Evolutionary conservation across 2,329 filamentous ascomycete species (phyloP), one percentile per base, ranked within the genome.

Genomic region (Emergomyces africanus): DNA sequence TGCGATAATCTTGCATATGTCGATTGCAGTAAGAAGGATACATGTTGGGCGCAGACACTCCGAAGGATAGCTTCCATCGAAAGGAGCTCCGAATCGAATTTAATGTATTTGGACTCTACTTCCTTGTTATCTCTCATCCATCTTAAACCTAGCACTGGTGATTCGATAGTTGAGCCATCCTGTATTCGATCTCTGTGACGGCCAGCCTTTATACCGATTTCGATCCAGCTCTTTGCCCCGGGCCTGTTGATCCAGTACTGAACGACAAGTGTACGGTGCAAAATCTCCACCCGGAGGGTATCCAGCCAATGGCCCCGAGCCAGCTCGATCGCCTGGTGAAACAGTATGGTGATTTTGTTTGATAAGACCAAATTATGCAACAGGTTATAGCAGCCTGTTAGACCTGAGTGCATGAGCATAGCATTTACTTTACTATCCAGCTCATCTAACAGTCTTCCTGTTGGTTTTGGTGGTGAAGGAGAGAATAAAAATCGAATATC

Each of bases 301-400:
- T 89, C 86, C 37, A 85, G 84, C 92, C 94, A 97, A 37, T 83
- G 82, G 3, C 81, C 82, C 60, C 81, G 82, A 59, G 81, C 80
- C 60, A 99, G 77, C 48, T 86, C 83, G 33, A 80, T 64, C 1
- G 89, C 89, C 76, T 99, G 94, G 62, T 84, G 84, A 65, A 83
- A 83, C 51, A 96, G 80, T 64, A 94, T 85, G 64, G 83, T 86
- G 65, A 99, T 87, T 76, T 99, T 96, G 73, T 94, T 87, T 0
- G 90, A 96, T 59, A 99, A 76, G 3, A 91, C 83, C 62, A 95
- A 85, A 68, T 92, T 90, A 71, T 97, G 91, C 1, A 97, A 77
- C 63, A 91, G 88, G 59, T 88, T 82, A 71, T 95, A 96, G 67
- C 91, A 94, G 8, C 89, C 91, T 8, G 75, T 69, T 6, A 99